phyloP scores from a whole-genome alignment of 2,329 filamentous ascomycete species.

The Drechslerella stenobrocha region DNA sequence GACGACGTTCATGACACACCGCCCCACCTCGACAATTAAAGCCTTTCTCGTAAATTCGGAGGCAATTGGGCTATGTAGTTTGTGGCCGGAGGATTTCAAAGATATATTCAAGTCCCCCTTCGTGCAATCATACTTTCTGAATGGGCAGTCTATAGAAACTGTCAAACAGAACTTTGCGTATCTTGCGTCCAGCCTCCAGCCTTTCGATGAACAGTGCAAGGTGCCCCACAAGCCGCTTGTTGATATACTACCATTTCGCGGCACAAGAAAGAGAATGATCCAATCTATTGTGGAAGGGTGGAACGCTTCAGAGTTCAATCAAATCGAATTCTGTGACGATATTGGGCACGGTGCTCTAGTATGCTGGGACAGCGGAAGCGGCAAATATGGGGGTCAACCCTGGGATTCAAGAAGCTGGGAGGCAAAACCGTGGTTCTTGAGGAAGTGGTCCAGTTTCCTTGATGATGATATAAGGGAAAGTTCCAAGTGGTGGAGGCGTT shows the following conservation, averaged over 20 bases:
- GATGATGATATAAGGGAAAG: constrained; percentile 35
- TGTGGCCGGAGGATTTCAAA: constrained; percentile 31
- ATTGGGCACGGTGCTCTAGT: constrained; percentile 27
- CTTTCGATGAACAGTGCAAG: constrained; percentile 22
- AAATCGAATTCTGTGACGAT: constrained; percentile 34
- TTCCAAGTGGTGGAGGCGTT: constrained; percentile 30
- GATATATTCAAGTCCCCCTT: constrained; percentile 40
- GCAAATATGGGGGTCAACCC: constrained; percentile 27
- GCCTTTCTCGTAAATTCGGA: constrained; percentile 27
- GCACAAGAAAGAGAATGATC: constrained; percentile 24
- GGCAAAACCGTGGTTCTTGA: constrained; percentile 30
- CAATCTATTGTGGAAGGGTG: constrained; percentile 2
- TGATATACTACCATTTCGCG: constrained; percentile 32
- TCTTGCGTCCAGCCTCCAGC: constrained; percentile 2
- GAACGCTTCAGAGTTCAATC: constrained; percentile 5
- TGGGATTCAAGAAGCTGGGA: constrained; percentile 45
- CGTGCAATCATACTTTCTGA: constrained; percentile 36
- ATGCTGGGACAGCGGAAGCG: constrained; percentile 31
- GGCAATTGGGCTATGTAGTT: constrained; percentile 27
- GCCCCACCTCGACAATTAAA: constrained; percentile 15
- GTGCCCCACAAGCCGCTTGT: constrained; percentile 31
- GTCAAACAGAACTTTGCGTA: constrained; percentile 26
- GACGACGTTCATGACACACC: constrained; percentile 4
- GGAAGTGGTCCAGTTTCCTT: constrained; percentile 23
- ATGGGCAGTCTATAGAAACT: constrained; percentile 20